Evolutionary conservation across 768 basidiomycete genomes (phyloP), one percentile per base, ranked within the genome.

Genomic region (Suillus cothurnatus): DNA sequence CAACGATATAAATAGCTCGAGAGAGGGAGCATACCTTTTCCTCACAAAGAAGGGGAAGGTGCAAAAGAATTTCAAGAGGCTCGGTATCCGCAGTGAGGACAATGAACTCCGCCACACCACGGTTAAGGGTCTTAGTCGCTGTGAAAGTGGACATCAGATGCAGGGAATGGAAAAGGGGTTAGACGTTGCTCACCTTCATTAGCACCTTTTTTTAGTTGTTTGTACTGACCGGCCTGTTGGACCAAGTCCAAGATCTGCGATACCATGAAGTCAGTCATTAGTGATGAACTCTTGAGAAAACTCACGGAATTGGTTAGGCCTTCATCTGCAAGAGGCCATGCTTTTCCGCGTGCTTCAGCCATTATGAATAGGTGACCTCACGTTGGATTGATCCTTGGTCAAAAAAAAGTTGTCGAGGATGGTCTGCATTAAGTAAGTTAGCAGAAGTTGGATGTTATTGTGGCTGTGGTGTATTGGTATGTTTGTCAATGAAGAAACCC

Each of bases 61-160:
- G 97, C 68, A 99, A 87, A 62, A 99, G 81, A 78, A 99, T 99
- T 77, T 99, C 97, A 72, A 99, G 85, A 56, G 97, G 97, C 78
- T 99, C 96, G 36, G 97, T 98, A 73, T 99, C 95, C 62, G 90
- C 90, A 62, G 97, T 97, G 78, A 99, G 83, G 73, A 99, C 88
- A 80, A 99, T 95, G 80, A 99, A 93, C 80, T 99, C 97, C 66
- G 96, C 92, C 70, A 97, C 93, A 82, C 97, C 97, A 73, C 97
- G 93, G 78, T 98, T 98, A 68, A 98, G 86, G 23, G 95, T 97
- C 83, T 99, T 99, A 70, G 97, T 99, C 53, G 96, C 95, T 95
- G 72, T 17, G 43, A 64, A 61, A 58, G 52, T 21, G 38, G 28
- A 11, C n/a, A 34, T 72, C 19, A 73, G 50, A 57, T 31, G 6